Conservation (phyloP, 805 yeast species). For the Jamesozyma lodderae region DNA sequence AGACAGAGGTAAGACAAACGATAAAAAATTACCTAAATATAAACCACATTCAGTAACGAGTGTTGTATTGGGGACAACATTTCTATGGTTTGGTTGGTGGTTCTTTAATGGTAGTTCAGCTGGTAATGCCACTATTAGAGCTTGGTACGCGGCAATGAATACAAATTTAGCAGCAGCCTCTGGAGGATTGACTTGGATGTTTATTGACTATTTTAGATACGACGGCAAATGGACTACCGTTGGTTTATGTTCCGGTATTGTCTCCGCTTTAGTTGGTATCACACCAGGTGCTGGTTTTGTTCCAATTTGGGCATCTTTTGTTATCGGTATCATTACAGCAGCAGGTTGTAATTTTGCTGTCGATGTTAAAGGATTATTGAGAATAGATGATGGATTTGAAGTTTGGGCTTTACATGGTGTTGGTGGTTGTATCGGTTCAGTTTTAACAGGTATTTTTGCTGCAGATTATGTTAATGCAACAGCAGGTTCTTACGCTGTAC, state of each 20-base stretch:
- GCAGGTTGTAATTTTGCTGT: conserved; percentile 77
- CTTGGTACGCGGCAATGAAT: conserved; percentile 88
- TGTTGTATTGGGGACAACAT: conserved; percentile 85
- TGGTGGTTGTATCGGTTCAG: conserved; percentile 81
- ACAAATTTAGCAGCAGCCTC: conserved; percentile 89
- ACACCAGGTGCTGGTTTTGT: conserved; percentile 97
- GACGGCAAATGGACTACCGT: conserved; percentile 89
- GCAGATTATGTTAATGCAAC: conserved; percentile 80
- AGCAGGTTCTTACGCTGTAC: conserved; percentile 51
- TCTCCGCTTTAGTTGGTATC: conserved; percentile 89
- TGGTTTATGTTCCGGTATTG: conserved; percentile 88
- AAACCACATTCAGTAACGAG: conserved; percentile 90
- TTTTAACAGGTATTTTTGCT: conserved; percentile 86
- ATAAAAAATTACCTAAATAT: conserved; percentile 70
- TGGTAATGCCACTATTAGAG: conserved; percentile 85
- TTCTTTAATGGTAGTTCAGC: conserved; percentile 98
- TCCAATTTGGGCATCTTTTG: conserved; percentile 81
- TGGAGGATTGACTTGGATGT: conserved; percentile 93
- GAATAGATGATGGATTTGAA: conserved; percentile 91
- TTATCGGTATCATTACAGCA: conserved; percentile 74
- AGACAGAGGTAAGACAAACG: conserved; percentile 60
- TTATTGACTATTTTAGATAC: conserved; percentile 76
- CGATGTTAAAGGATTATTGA: conserved; percentile 60
- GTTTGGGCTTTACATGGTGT: conserved; percentile 90
- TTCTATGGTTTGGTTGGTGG: conserved; percentile 95